phyloP scores from a whole-genome alignment of 441 rosid species.

The Erodium chrysanthum region DNA sequence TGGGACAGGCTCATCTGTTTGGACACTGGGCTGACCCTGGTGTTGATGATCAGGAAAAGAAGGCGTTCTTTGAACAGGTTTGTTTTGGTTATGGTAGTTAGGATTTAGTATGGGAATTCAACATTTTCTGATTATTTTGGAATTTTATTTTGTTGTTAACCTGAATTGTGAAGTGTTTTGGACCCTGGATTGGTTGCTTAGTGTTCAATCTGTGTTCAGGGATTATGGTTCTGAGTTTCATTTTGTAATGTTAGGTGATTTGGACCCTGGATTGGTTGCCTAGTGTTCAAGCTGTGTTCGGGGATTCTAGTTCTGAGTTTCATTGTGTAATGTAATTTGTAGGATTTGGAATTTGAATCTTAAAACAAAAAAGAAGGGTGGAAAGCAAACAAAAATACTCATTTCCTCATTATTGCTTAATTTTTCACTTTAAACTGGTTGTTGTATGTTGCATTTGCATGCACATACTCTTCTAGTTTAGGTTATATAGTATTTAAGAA shows the following conservation, averaged over 20 bases:
- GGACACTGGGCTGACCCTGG: conserved; percentile 70
- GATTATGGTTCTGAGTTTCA: neutral
- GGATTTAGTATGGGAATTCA: no score
- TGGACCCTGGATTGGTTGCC: neutral
- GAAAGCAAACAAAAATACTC: neutral
- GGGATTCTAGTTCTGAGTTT: neutral
- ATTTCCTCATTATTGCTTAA: neutral
- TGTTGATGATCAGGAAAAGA: conserved; percentile 51
- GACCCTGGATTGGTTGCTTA: neutral
- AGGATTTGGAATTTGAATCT: neutral
- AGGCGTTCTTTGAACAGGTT: conserved; percentile 65
- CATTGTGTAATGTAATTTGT: neutral
- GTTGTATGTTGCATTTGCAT: no score
- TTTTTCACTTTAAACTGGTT: neutral
- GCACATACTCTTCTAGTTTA: neutral
- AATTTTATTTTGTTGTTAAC: neutral
- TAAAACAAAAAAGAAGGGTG: neutral
- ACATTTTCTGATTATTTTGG: neutral
- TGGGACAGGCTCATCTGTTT: conserved; percentile 70
- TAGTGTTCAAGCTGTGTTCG: neutral
- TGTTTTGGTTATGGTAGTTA: neutral
- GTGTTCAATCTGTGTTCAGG: neutral
- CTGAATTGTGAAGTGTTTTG: neutral
- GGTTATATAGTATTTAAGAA: neutral
- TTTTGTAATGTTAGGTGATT: neutral